phyloP scores from a whole-genome alignment of 768 basidiomycete species.

The Kwoniella bestiolae region DNA sequence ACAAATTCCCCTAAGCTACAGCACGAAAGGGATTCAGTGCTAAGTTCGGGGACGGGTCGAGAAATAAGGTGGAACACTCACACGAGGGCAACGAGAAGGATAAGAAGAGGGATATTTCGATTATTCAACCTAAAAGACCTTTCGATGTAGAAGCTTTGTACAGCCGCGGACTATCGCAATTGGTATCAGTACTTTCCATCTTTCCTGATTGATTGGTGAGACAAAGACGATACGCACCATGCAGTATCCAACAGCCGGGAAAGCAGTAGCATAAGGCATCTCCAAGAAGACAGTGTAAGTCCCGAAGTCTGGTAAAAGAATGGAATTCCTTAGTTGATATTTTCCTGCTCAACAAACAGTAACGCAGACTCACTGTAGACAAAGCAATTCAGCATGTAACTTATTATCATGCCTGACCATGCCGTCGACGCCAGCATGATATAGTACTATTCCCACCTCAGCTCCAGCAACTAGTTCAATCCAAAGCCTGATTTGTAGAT shows the following conservation, averaged over 20 bases:
- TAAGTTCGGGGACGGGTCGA: too few species aligned
- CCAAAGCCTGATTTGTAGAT: too few species aligned
- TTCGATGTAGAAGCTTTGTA: conserved; percentile 6
- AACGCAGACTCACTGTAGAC: conserved; percentile 8
- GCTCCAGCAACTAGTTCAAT: background rate
- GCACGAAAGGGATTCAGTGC: too few species aligned
- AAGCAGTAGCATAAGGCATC: conserved; percentile 2
- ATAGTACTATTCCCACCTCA: background rate
- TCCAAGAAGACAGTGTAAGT: conserved; percentile 1
- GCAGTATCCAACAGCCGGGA: background rate
- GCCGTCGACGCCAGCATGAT: background rate
- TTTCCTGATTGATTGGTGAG: too few species aligned
- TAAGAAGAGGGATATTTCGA: background rate
- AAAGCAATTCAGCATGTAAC: conserved; percentile 2
- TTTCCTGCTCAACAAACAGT: background rate
- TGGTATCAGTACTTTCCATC: too few species aligned
- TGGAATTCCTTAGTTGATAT: too few species aligned
- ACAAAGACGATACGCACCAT: background rate
- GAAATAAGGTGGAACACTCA: background rate
- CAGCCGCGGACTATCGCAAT: background rate
- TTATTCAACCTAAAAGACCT: conserved; percentile 8
- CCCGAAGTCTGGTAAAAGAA: conserved; percentile 11
- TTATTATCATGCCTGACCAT: background rate
- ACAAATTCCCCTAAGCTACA: too few species aligned
- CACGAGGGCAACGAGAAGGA: background rate